Evolutionary conservation across 306 rosid species (phyloP).

Genomic region (Castanospermum australe): DNA sequence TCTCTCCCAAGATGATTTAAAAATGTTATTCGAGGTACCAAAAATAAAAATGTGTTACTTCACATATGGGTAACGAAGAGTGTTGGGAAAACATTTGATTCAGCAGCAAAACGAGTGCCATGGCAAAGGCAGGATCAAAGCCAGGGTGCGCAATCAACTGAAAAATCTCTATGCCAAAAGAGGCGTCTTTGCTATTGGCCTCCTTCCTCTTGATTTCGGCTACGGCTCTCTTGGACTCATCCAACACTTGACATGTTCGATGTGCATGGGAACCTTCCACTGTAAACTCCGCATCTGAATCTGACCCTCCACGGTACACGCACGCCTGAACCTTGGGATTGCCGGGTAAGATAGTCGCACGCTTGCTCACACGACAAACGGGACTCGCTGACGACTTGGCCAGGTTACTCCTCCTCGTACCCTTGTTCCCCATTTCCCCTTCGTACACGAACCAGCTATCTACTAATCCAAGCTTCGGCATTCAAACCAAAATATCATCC

Average conservation of each 20-base stretch:
- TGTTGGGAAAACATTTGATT: slow-evolving; percentile 74
- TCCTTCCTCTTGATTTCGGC: slow-evolving; percentile 83
- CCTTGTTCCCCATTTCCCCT: slow-evolving; percentile 50
- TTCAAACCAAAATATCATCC: neutral
- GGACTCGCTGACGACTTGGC: slow-evolving; percentile 37
- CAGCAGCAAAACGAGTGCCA: slow-evolving; percentile 73
- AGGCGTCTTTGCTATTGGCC: slow-evolving; percentile 45
- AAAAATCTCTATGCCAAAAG: slow-evolving; percentile 80
- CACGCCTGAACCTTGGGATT: slow-evolving; percentile 52
- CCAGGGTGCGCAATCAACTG: slow-evolving; percentile 67
- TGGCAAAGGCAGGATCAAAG: slow-evolving; percentile 71
- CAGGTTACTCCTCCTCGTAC: neutral
- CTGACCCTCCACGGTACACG: slow-evolving; percentile 38
- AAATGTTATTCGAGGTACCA: neutral
- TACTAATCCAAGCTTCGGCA: slow-evolving; percentile 55
- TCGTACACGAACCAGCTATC: slow-evolving; percentile 69
- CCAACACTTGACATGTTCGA: slow-evolving; percentile 73
- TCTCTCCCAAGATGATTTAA: neutral
- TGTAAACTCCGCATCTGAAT: slow-evolving; percentile 31
- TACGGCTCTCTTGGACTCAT: slow-evolving; percentile 45
- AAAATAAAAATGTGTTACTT: neutral
- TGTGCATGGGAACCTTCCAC: slow-evolving; percentile 70
- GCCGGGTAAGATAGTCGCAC: slow-evolving; percentile 40
- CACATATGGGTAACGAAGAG: neutral
- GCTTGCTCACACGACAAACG: slow-evolving; percentile 60